Evolutionary conservation across 345 rosid genomes (phyloP), one percentile per base, ranked within the genome.

Genomic region (Brassica carinata): DNA sequence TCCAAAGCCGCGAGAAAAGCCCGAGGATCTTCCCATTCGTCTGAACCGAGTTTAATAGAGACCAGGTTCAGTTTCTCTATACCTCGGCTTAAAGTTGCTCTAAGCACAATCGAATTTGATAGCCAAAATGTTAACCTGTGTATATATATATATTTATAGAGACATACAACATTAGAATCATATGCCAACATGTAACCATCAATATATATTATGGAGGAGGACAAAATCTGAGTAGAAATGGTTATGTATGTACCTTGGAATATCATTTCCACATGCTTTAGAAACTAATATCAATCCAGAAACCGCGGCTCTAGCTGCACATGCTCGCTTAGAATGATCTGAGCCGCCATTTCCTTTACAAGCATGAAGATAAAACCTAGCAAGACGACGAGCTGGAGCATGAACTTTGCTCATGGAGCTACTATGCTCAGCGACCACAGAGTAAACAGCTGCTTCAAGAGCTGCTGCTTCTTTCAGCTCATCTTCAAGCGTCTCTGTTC

Each of bases 211-310:
- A 53, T 53, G 17, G 58, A 53, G 58, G 3, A 8, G 17, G 5
- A 53, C 15, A n/a, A 30, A 30, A 71, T 15, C 6, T 0, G 8
- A 33, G 7, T 3, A 48, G 13, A 66, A 15, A 17, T 29, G 61
- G 63, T 69, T 45, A 13, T 8, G 64, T 66, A 34, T 31, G 61
- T 75, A 92, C 99, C 99, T 90, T 6, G 98, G 92, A 61, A 93
- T 96, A 82, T 95, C 97, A 79, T 90, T 93, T 73, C 98, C 98
- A 66, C 99, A 95, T 48, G 99, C 96, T 88, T 91, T 93, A 64
- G 97, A 87, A 71, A 93, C 96, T 89, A 93, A 85, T 64, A 90
- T 81, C 80, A 95, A 82, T 82, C 99, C 99, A 38, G 98, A 93
- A 77, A 93, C 77, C 5, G 86, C 84, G 77, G 97, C 90, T 83